Evolutionary conservation across 148 eudicot species (phyloP).

Genomic region (Polygonum maritimum): DNA sequence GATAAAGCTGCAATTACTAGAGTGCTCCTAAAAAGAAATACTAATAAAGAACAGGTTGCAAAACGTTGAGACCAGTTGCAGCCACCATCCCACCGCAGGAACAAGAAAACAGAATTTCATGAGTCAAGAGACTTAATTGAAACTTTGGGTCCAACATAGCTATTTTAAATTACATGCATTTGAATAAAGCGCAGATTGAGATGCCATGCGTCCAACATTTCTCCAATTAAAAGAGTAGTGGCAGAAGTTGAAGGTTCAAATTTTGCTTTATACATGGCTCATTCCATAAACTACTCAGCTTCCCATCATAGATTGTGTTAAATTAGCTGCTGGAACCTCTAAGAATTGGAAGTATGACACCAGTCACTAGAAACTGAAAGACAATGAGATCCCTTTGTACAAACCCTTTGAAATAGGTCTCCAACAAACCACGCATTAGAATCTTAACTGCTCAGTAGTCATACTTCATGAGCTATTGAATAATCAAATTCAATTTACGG

Average conservation of each 20-base stretch:
- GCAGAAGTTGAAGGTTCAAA: background rate
- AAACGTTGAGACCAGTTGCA: background rate
- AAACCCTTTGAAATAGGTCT: background rate
- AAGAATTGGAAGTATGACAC: background rate
- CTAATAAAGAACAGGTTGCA: background rate
- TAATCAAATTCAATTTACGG: background rate
- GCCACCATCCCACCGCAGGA: background rate
- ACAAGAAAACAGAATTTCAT: background rate
- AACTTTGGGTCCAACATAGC: background rate
- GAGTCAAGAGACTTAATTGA: background rate
- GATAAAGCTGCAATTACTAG: background rate
- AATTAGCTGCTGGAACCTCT: background rate
- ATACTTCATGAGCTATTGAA: background rate
- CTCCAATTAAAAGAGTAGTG: background rate
- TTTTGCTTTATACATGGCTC: background rate
- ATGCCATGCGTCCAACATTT: background rate
- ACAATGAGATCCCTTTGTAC: background rate
- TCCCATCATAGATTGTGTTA: background rate
- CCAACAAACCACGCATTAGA: background rate
- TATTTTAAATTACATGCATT: background rate
- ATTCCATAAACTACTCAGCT: background rate
- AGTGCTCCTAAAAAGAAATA: background rate
- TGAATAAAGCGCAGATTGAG: background rate
- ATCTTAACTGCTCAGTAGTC: background rate
- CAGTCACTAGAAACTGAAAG: background rate